Conservation (phyloP, 495 filamentous ascomycete genomes). For the Talaromyces wortmannii region DNA sequence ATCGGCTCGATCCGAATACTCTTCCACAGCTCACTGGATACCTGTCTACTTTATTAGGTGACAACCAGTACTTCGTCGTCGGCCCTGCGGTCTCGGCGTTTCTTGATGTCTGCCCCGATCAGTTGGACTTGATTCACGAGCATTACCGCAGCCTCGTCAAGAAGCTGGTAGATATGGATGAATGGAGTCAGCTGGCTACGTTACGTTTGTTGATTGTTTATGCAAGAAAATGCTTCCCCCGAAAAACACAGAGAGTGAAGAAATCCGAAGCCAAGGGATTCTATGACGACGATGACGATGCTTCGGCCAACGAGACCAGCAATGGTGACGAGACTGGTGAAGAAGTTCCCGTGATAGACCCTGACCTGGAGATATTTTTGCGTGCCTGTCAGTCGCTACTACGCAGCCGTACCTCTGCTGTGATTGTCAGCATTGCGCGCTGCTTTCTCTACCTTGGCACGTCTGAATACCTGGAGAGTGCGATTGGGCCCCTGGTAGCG, state of each 20-base stretch:
- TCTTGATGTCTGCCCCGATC: conserved; percentile 78
- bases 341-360: conserved; percentile 57
- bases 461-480: conserved; percentile 56
- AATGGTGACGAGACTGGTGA: conserved; percentile 33
- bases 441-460: conserved; percentile 81
- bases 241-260: conserved; percentile 49
- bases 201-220: conserved; percentile 77
- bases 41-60: conserved; percentile 67
- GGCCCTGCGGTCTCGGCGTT: conserved; percentile 88
- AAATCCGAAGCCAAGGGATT: conserved; percentile 58
- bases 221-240: conserved; percentile 82
- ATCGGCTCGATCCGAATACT: conserved; percentile 82
- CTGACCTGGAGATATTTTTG: conserved; percentile 78
- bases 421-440: conserved; percentile 80
- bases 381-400: conserved; percentile 75
- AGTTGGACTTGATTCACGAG: conserved; percentile 81
- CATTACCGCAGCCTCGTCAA: conserved; percentile 77
- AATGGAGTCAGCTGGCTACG: conserved; percentile 88
- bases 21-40: conserved; percentile 78
- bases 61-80: conserved; percentile 90
- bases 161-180: conserved; percentile 97
- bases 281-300: conserved; percentile 60
- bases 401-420: conserved; percentile 86
- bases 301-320: conserved; percentile 25
- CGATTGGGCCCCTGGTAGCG: conserved; percentile 78